Evolutionary conservation across 768 basidiomycete species (phyloP).

Genomic region (Tephrocybe sp.): DNA sequence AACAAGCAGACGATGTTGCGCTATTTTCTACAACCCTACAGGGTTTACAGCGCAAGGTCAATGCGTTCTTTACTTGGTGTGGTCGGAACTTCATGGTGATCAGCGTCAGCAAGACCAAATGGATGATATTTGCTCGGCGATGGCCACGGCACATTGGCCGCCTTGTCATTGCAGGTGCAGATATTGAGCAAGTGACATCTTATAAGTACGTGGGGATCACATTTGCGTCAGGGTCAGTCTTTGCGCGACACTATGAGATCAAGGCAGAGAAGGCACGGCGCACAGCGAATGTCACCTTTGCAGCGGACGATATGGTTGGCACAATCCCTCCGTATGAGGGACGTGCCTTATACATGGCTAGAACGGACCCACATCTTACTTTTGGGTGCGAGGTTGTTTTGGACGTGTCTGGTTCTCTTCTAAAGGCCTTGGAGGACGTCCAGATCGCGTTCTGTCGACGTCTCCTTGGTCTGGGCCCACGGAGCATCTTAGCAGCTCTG

Average conservation of each 20-base stretch:
- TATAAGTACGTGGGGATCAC: not conserved
- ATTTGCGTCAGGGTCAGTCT: not conserved
- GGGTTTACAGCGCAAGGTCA: constrained; percentile 18
- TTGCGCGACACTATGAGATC: not conserved
- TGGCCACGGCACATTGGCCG: not conserved
- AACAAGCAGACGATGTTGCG: too few relatives aligned
- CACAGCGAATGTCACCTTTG: not conserved
- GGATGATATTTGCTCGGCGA: not conserved
- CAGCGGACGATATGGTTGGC: not conserved
- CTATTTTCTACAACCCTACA: constrained; percentile 16
- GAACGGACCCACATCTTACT: not conserved
- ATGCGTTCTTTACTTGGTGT: constrained; percentile 21
- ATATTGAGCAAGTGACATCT: not conserved
- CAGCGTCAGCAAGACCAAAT: constrained; percentile 12
- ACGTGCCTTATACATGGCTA: too few relatives aligned
- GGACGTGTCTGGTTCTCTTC: not conserved
- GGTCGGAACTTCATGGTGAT: constrained; percentile 22
- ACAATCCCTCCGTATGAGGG: not conserved
- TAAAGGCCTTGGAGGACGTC: not conserved
- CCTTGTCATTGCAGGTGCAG: not conserved
- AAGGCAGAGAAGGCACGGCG: not conserved
- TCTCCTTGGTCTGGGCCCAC: not conserved
- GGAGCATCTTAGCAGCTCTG: not conserved
- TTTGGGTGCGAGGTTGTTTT: not conserved
- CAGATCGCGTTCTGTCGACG: constrained; percentile 3